Conservation (phyloP, 768 basidiomycete species). For the Suillus brevipes region DNA sequence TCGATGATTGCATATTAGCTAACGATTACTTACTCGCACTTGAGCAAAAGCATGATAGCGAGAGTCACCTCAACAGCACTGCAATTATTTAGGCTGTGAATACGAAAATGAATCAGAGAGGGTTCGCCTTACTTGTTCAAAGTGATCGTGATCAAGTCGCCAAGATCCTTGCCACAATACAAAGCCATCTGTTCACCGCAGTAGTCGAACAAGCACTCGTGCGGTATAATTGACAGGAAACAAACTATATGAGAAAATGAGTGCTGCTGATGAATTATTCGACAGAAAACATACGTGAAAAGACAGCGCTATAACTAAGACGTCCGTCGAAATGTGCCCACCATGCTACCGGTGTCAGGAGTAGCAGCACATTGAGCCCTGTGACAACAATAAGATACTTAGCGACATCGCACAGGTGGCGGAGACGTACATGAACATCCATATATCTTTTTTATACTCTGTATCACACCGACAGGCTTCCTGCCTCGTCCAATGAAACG, state of each 20-base stretch:
- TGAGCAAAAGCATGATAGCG: conserved; percentile 65
- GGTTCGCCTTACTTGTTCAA: conserved; percentile 56
- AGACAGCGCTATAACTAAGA: conserved; percentile 34
- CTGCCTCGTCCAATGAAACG: conserved; percentile 37
- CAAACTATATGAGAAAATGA: conserved; percentile 42
- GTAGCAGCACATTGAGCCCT: conserved; percentile 61
- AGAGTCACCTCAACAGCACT: conserved; percentile 74
- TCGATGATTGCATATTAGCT: not conserved
- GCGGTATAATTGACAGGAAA: conserved; percentile 64
- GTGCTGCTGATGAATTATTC: not conserved
- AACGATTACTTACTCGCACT: conserved; percentile 60
- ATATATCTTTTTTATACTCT: conserved; percentile 47
- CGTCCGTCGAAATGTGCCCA: conserved; percentile 46
- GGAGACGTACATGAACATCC: conserved; percentile 53
- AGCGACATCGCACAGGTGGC: not conserved
- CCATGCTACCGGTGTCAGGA: conserved; percentile 65
- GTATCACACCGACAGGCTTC: conserved; percentile 40
- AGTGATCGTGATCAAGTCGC: conserved; percentile 65
- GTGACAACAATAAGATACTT: not conserved
- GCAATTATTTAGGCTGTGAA: not conserved
- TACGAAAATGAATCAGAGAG: not conserved
- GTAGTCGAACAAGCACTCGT: conserved; percentile 68
- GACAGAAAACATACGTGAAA: conserved; percentile 40
- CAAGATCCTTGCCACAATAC: conserved; percentile 55
- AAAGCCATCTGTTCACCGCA: conserved; percentile 54